These are phyloP conservation scores for Fusarium proliferatum DNA, from an alignment of 2,329 filamentous ascomycete species.

Conservation along the genomic window DNA sequence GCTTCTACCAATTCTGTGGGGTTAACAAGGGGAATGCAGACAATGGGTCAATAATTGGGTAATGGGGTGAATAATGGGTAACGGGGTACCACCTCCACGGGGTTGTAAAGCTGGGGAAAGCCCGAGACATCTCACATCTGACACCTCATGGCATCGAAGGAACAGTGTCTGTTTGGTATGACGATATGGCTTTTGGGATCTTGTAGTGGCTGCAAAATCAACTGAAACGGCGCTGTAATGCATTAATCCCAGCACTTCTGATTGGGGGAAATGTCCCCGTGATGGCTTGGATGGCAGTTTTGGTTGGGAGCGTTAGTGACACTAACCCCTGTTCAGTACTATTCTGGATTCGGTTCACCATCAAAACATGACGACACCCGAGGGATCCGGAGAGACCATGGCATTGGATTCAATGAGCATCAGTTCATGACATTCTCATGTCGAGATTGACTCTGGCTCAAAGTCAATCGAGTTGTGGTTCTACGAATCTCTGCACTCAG, in stretches of 20 bases:
- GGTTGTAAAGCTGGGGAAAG: conserved; percentile 28
- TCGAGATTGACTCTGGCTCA: neutral
- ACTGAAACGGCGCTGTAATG: neutral
- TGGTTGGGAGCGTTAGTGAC: neutral
- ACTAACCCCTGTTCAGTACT: conserved; percentile 1
- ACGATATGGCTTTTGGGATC: neutral
- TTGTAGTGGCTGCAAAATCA: neutral
- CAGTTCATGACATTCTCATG: neutral
- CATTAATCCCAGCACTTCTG: neutral
- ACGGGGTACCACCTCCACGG: conserved; percentile 10
- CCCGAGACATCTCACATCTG: neutral
- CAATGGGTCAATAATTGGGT: neutral
- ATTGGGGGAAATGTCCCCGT: conserved; percentile 4
- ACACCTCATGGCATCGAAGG: neutral
- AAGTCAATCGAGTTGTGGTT: neutral
- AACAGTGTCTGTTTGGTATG: neutral
- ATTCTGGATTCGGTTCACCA: neutral
- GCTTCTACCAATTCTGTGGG: conserved; percentile 7
- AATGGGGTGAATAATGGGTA: neutral
- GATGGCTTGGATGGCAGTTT: neutral
- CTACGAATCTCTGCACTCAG: neutral
- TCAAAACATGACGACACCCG: conserved; percentile 27
- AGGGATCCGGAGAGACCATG: conserved; percentile 15
- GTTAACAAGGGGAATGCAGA: conserved; percentile 2
- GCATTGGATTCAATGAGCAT: neutral